Base-by-base conservation (phyloP, 2,329 filamentous ascomycete species). In the Albophoma yamanashiensis region DNA sequence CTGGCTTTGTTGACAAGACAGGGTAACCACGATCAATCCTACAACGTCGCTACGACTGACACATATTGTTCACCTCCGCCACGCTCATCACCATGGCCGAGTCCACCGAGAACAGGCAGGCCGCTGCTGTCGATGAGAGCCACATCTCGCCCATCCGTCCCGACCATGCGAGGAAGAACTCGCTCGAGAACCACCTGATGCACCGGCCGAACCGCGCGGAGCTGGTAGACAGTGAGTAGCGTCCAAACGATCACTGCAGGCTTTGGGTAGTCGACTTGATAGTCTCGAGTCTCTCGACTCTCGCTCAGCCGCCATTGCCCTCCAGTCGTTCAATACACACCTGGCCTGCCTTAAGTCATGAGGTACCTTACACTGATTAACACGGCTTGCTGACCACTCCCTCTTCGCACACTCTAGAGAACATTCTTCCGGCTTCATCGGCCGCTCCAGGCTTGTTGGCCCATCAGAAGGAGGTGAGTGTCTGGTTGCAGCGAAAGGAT, bases 341-440 rank as follows among this genome's bases (percentile, higher is more conserved):
- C 27, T 31, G 3, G 27, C 27, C 27, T 31, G 5, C 27, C 50
- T 17, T 5, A n/a, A 4, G n/a, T 9, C 8, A 53, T 7, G 17
- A 34, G 8, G 20, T 34, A 52, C 27, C 17, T 34, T 36, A 14
- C 11, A 6, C 31, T 8, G 15, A n/a, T 36, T 15, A 22, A n/a
- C 27, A 27, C 20, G 15, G 34, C 22, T 25, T 25, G 53, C 53
- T 56, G 45, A 57, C 58, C 31, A 52, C 8, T 36, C 14, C 22
- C 39, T 12, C n/a, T 31, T 36, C 12, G 47, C 40, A 17, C 43
- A 15, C 34, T 20, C 11, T 67, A 93, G 89, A 87, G 67, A 96
- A 96, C 75, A 96, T 97, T 72, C 86, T 97, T 34, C 89, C 90
- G 34, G 85, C 86, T 60, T 89, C 89, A 39, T 88, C 75, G 58